These are phyloP conservation scores for Lodderomyces theae DNA, from an alignment of 1,139 yeast species.

Conservation along the genomic window DNA sequence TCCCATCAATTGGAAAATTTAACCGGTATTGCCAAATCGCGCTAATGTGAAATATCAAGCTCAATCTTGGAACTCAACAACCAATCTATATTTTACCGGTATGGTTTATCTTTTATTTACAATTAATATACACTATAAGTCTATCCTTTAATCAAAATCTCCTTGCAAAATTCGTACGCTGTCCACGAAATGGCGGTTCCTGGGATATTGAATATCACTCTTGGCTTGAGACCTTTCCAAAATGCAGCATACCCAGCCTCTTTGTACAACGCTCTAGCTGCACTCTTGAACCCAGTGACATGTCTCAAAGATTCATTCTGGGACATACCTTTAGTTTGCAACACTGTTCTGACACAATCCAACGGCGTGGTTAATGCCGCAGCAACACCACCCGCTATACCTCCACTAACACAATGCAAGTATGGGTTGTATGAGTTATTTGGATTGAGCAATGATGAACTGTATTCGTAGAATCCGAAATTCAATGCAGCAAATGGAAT, in stretches of 20 bases:
- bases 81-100: no score
- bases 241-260: slow-evolving; percentile 72
- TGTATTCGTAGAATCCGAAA: slow-evolving; percentile 88
- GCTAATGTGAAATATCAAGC: no score
- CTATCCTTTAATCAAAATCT: slow-evolving; percentile 40
- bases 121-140: background rate
- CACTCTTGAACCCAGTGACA: slow-evolving; percentile 69
- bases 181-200: slow-evolving; percentile 99
- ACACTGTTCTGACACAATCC: slow-evolving; percentile 88
- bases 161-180: slow-evolving; percentile 96
- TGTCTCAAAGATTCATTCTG: slow-evolving; percentile 49
- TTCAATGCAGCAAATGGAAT: slow-evolving; percentile 96
- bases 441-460: slow-evolving; percentile 78
- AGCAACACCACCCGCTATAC: slow-evolving; percentile 92
- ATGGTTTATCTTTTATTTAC: no score
- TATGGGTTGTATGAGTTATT: slow-evolving; percentile 78
- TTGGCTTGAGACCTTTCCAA: slow-evolving; percentile 81
- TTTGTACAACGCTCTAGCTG: slow-evolving; percentile 64
- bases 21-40: no score
- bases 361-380: slow-evolving; percentile 96
- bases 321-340: slow-evolving; percentile 72
- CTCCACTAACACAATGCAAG: slow-evolving; percentile 91
- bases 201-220: slow-evolving; percentile 92
- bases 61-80: no score
- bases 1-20: no score